A percentile compares a stretch with the other conserved stretches of the same genome.
These are phyloP conservation scores for Tylopilus balloui DNA, from an alignment of 768 basidiomycete species.

Conservation along the genomic window DNA sequence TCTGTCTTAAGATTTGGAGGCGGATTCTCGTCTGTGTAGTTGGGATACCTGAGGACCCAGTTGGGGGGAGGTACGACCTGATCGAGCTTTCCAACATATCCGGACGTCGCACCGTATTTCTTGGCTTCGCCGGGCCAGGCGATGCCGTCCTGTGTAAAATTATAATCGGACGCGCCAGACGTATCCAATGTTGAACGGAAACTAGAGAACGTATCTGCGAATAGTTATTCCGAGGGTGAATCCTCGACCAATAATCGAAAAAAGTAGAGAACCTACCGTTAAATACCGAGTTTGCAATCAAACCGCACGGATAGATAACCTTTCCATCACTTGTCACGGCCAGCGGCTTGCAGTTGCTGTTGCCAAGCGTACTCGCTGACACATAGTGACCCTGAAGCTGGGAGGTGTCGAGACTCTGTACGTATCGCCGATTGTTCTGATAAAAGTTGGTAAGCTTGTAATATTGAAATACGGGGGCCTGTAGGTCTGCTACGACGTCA, in stretches of 20 bases:
- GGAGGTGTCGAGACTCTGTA: slow-evolving; percentile 79
- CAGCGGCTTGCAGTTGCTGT: slow-evolving; percentile 86
- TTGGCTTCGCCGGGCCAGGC: slow-evolving; percentile 95
- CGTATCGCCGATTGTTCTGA: slow-evolving; percentile 98
- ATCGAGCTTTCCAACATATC: slow-evolving; percentile 50
- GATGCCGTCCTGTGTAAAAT: slow-evolving; percentile 74
- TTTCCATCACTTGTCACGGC: slow-evolving; percentile 46
- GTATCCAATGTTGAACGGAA: slow-evolving; percentile 45
- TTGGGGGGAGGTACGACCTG: slow-evolving; percentile 90
- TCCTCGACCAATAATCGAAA: background rate
- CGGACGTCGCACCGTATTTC: slow-evolving; percentile 67
- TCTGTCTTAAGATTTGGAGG: slow-evolving; percentile 72
- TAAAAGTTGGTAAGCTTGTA: slow-evolving; percentile 96
- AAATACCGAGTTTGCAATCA: slow-evolving; percentile 96
- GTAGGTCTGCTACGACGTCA: slow-evolving; percentile 72
- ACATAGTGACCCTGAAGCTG: slow-evolving; percentile 78
- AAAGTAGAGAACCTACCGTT: slow-evolving; percentile 63
- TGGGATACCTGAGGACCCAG: slow-evolving; percentile 71
- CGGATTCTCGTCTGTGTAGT: slow-evolving; percentile 59
- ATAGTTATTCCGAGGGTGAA: background rate
- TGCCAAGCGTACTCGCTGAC: slow-evolving; percentile 44
- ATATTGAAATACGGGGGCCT: slow-evolving; percentile 79
- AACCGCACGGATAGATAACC: slow-evolving; percentile 88
- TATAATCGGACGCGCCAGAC: slow-evolving; percentile 50
- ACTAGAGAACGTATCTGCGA: slow-evolving; percentile 74